Conservation (phyloP, 108 stramenopile genomes). For the Skeletonema grethae region DNA sequence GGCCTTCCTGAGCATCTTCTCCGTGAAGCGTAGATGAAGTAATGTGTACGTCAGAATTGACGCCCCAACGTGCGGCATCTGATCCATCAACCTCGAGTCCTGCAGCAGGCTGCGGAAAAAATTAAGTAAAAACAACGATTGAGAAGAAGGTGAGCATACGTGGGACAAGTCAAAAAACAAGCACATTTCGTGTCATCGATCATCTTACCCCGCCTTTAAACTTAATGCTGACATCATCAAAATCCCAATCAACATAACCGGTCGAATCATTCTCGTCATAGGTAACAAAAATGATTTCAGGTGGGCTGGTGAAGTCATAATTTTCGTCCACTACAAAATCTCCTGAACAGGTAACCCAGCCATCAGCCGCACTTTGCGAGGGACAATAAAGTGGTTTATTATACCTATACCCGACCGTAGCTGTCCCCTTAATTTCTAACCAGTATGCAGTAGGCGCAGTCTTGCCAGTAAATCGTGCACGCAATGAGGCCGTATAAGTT, state of each 20-base stretch:
- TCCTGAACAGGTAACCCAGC: constrained; percentile 41
- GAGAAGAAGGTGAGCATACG: no score
- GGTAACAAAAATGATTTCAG: constrained; percentile 6
- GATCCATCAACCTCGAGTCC: constrained; percentile 26
- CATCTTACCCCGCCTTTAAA: constrained; percentile 42
- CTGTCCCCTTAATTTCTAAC: constrained; percentile 11
- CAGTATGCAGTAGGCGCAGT: constrained; percentile 11
- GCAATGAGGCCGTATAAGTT: constrained; percentile 34
- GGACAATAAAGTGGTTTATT: constrained; percentile 25
- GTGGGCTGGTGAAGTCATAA: not conserved
- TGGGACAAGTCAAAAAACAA: no score
- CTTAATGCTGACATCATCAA: constrained; percentile 46
- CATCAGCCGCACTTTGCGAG: constrained; percentile 10
- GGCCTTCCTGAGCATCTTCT: constrained; percentile 40
- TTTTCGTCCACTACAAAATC: constrained; percentile 21
- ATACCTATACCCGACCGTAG: not conserved
- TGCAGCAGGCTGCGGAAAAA: constrained; percentile 37
- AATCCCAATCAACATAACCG: constrained; percentile 28
- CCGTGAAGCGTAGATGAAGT: constrained; percentile 55
- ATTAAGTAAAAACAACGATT: no score
- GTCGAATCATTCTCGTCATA: constrained; percentile 14
- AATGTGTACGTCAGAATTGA: constrained; percentile 57
- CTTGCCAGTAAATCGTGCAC: constrained; percentile 15
- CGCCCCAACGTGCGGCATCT: constrained; percentile 39
- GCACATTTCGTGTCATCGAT: no score